A percentile compares a stretch with the other conserved stretches of the same genome.
These are phyloP conservation scores for Zea mays DNA, from an alignment of 176 grass and related monocot genomes.

Conservation along the genomic window DNA sequence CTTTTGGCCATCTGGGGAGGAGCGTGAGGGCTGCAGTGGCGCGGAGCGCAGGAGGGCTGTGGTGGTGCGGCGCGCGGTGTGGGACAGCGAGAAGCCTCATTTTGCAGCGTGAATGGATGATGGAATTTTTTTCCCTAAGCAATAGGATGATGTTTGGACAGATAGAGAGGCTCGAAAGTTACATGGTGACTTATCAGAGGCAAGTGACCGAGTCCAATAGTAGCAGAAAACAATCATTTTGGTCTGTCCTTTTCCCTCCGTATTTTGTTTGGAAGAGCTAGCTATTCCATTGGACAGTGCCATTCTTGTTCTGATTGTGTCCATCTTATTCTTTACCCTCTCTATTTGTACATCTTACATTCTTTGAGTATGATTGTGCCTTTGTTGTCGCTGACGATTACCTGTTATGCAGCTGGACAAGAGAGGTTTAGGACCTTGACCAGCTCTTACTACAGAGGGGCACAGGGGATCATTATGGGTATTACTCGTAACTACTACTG, in stretches of 20 bases:
- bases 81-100: too few species aligned
- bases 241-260: not conserved
- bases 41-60: too few species aligned
- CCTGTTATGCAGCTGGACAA: constrained; percentile 72
- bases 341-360: too few species aligned
- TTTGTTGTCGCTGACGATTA: not conserved
- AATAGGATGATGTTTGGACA: too few species aligned
- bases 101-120: too few species aligned
- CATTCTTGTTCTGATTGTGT: constrained; percentile 3
- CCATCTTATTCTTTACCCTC: not conserved
- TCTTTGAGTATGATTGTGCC: not conserved
- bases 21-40: too few species aligned
- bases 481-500: constrained; percentile 8
- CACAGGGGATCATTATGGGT: constrained; percentile 94
- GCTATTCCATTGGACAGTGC: not conserved
- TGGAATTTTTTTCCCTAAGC: too few species aligned
- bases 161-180: too few species aligned
- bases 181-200: too few species aligned
- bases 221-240: not conserved
- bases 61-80: too few species aligned
- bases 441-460: constrained; percentile 95
- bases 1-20: too few species aligned
- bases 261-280: not conserved
- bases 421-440: constrained; percentile 90
- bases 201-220: too few species aligned